Base-by-base conservation (phyloP, 2,329 filamentous ascomycete species). In the Tolypocladium tropicale region DNA sequence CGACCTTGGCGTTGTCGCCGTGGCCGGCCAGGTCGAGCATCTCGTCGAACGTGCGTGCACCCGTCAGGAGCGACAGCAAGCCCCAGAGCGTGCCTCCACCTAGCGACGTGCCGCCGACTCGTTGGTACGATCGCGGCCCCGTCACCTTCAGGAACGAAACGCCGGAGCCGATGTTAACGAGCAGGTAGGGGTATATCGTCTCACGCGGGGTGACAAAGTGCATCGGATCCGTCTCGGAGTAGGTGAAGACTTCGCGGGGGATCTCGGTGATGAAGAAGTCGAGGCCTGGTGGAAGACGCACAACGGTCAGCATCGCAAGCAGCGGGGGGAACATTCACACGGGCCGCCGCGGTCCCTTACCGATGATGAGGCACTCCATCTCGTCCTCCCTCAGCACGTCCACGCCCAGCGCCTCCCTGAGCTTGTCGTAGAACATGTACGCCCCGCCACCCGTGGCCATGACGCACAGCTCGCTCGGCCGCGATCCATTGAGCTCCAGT, bases 261-360 rank as follows among this genome's bases (percentile, higher is more conserved):
- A 99, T 97, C 70, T 97, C 92, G 61, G 90, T 95, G 68, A 97
- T 97, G 78, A 99, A 97, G 76, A 97, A 99, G 70, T 99, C 94
- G 48, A 99, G 84, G 14, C 93, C 91, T 90, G 64, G 59, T 34
- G 30, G n/a, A 18, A 16, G 50, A 10, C 16, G 41, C 30, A 28
- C 5, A 14, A 21, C 11, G 28, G 53, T 53, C 25, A 53, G 41
- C n/a, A 41, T 49, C n/a, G 11, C 23, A 50, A 18, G 41, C 21
- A 9, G 5, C 14, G 16, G 16, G 25, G n/a, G 12, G 0, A 4
- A 3, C 5, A 4, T 25, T n/a, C 28, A 10, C 18, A 18, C 9
- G 4, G n/a, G 16, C 2, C 43, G 14, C 9, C 11, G 34, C 18
- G 12, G 30, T 23, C 4, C 9, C 77, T 61, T 71, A 91, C 89